Evolutionary conservation across 345 rosid species (phyloP).

Genomic region (Camelina neglecta): DNA sequence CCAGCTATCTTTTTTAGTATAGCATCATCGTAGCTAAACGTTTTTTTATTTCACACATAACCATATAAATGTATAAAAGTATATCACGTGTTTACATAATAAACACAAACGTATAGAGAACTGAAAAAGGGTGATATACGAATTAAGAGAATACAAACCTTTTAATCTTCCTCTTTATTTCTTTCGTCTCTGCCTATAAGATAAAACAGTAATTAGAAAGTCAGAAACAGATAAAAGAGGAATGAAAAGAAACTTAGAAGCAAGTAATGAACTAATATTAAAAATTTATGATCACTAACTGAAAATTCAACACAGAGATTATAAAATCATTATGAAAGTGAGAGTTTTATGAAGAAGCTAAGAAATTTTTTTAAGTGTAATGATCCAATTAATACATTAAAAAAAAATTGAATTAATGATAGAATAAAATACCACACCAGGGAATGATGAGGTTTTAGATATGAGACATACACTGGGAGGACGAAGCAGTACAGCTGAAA

Average conservation of each 20-base stretch:
- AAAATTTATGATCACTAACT: background rate
- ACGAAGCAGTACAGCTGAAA: slow-evolving; percentile 12
- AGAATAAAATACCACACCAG: background rate
- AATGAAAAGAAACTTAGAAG: background rate
- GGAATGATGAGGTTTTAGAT: slow-evolving; percentile 5
- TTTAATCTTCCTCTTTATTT: slow-evolving; percentile 27
- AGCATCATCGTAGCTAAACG: slow-evolving; percentile 10
- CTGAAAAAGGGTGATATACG: slow-evolving; percentile 4
- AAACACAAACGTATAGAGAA: slow-evolving; percentile 2
- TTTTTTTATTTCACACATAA: slow-evolving; percentile 1
- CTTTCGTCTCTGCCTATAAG: slow-evolving; percentile 7
- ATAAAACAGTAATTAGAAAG: slow-evolving; percentile 2
- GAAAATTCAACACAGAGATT: slow-evolving; percentile 29
- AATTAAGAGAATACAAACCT: slow-evolving; percentile 38
- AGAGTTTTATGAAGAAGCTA: slow-evolving; percentile 24
- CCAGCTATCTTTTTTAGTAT: slow-evolving; percentile 26
- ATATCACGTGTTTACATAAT: slow-evolving; percentile 26
- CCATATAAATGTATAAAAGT: background rate
- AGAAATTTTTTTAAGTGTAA: background rate
- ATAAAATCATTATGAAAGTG: slow-evolving; percentile 25
- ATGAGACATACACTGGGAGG: slow-evolving; percentile 26
- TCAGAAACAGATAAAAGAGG: background rate
- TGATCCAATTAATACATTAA: slow-evolving; percentile 1
- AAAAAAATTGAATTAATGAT: background rate
- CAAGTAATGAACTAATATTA: slow-evolving; percentile 20